Percentiles rank a stretch among this genome's conserved stretches.
phyloP scores from a whole-genome alignment of 495 filamentous ascomycete genomes.

The Barbatosphaeria neglecta region DNA sequence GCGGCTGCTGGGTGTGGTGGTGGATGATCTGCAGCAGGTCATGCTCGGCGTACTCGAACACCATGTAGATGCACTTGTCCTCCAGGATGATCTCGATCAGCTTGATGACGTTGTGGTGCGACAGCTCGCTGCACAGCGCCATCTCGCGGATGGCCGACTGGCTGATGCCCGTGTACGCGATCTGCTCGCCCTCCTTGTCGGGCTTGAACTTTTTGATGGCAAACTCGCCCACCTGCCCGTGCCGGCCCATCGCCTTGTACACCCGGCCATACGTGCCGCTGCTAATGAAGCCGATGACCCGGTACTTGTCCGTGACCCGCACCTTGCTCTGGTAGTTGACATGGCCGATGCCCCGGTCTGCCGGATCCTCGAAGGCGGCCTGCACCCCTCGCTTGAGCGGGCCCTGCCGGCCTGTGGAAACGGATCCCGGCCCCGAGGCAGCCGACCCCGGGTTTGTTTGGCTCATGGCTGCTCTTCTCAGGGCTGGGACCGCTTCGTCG shows the following conservation, averaged over 20 bases:
- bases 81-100: slow-evolving; percentile 94
- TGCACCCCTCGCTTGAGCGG: slow-evolving; percentile 62
- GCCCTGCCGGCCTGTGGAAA: slow-evolving; percentile 32
- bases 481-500: not conserved
- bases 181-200: slow-evolving; percentile 90
- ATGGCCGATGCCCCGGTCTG: slow-evolving; percentile 31
- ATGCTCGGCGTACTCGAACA: slow-evolving; percentile 97
- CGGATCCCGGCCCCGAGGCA: slow-evolving; percentile 31
- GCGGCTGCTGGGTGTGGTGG: slow-evolving; percentile 80
- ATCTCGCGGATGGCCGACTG: slow-evolving; percentile 97
- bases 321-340: slow-evolving; percentile 72
- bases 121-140: slow-evolving; percentile 91
- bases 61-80: slow-evolving; percentile 99
- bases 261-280: slow-evolving; percentile 98
- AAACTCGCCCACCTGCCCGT: slow-evolving; percentile 63
- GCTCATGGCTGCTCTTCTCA: slow-evolving; percentile 23
- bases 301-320: slow-evolving; percentile 79
- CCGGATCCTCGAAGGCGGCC: slow-evolving; percentile 58
- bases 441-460: slow-evolving; percentile 32
- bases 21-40: slow-evolving; percentile 97
- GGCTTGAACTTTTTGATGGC: slow-evolving; percentile 99
- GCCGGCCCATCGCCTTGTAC: slow-evolving; percentile 82
- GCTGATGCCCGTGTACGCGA: slow-evolving; percentile 94
- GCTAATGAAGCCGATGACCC: slow-evolving; percentile 94
- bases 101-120: slow-evolving; percentile 80